Percentiles rank a stretch among this genome's conserved stretches.
phyloP scores from a whole-genome alignment of 2,329 filamentous ascomycete genomes.

The Xylaria sp. region DNA sequence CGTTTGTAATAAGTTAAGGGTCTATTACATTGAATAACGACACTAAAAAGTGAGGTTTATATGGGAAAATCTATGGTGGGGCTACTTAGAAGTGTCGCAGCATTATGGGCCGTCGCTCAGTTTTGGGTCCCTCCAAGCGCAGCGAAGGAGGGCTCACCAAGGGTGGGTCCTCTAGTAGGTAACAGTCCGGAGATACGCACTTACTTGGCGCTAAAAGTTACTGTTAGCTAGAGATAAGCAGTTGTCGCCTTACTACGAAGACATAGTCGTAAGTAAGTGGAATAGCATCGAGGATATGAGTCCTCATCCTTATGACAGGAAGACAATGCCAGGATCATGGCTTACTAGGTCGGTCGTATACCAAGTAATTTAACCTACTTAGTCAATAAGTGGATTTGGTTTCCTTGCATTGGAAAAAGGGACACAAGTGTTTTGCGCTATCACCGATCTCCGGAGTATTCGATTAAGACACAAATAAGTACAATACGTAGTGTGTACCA shows the following conservation, averaged over 20 bases:
- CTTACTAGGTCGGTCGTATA: not conserved
- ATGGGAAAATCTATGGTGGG: too few species aligned
- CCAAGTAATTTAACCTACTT: not conserved
- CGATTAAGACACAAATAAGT: not conserved
- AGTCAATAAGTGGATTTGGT: not conserved
- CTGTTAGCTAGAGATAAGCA: not conserved
- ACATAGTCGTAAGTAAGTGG: not conserved
- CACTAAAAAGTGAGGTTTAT: too few species aligned
- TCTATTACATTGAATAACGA: too few species aligned
- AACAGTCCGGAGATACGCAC: not conserved
- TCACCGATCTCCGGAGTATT: not conserved
- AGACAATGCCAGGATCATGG: not conserved
- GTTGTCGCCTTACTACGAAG: not conserved
- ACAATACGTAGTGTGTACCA: not conserved
- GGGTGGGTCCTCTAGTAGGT: not conserved
- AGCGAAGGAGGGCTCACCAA: too few species aligned
- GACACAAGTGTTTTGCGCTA: not conserved
- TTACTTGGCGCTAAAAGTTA: not conserved
- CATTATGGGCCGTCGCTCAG: too few species aligned
- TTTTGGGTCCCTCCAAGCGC: too few species aligned
- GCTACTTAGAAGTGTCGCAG: too few species aligned
- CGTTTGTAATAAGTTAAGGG: too few species aligned
- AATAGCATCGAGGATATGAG: not conserved
- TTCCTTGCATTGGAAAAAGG: not conserved
- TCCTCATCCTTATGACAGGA: conserved; percentile 2